Evolutionary conservation across 768 basidiomycete genomes (phyloP), one percentile per base, ranked within the genome.

Genomic region (Polyporus arcularius): DNA sequence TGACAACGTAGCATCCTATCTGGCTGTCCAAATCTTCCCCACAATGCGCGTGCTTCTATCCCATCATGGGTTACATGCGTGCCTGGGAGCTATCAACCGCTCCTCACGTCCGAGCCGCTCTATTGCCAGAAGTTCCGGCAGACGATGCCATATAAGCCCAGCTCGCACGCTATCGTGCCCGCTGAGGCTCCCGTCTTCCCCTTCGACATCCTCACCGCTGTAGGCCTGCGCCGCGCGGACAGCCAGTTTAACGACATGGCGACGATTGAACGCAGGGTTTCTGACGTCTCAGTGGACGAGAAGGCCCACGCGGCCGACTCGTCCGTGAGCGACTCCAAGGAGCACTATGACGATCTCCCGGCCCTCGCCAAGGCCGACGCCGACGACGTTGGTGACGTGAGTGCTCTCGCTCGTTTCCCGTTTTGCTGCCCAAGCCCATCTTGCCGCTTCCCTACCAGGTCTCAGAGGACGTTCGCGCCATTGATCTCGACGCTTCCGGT

Each of bases 401-500:
- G 66, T 49, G 51, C 47, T 47, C 28, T 28, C 49, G 55, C 78
- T 38, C 79, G 80, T 62, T 58, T 80, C 58, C 26, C 45, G 18
- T 26, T 16, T 32, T n/a, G 35, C 2, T 15, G 4, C 38, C 6
- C 12, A 49, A n/a, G 35, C 21, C 38, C 0, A 35, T 35, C 16
- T 11, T 28, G 31, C 38, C 30, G 47, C 31, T 32, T 6, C 32
- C 41, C 50, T 14, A 31, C 10, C 49, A 69, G 49, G 65, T 64
- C 39, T 69, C 60, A 31, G 68, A 69, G 18, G 61, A 69, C 45
- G 66, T 69, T 35, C 68, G 68, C 41, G 68, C 64, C 32, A 66
- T 81, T 39, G 82, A 83, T 63, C 65, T 82, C 61, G 80, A 76
- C 47, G 78, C 72, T 14, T 69, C 76, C 53, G 82, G 82, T 43